phyloP scores from a whole-genome alignment of 257 asterid genomes.

The Solanum chmielewskii region DNA sequence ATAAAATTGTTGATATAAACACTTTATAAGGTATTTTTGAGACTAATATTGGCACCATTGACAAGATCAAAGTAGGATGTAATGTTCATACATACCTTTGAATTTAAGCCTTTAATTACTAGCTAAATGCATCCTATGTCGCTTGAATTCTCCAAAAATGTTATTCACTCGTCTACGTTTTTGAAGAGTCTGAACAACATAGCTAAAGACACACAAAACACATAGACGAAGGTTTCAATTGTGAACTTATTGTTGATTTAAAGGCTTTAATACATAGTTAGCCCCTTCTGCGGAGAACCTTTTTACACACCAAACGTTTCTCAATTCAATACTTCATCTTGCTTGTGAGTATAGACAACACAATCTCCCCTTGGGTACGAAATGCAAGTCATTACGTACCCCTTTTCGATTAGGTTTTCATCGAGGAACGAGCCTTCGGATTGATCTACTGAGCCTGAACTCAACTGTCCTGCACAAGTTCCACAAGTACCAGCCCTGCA shows the following conservation, averaged over 20 bases:
- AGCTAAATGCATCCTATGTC: background rate
- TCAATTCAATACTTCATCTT: no score
- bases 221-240: no score
- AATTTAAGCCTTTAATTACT: background rate
- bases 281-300: no score
- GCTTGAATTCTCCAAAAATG: no score
- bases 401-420: no score
- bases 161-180: background rate
- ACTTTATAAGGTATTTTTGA: no score
- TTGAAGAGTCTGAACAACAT: background rate
- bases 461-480: background rate
- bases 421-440: background rate
- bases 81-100: background rate
- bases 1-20: background rate
- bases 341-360: no score
- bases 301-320: no score
- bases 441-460: background rate
- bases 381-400: background rate
- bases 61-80: background rate
- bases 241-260: no score
- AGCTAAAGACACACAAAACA: no score
- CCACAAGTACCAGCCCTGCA: background rate
- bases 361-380: background rate
- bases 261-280: no score
- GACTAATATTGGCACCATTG: no score